A percentile compares a stretch with the other conserved stretches of the same genome.
phyloP scores from a whole-genome alignment of 495 filamentous ascomycete genomes.

The Cercophora samala region DNA sequence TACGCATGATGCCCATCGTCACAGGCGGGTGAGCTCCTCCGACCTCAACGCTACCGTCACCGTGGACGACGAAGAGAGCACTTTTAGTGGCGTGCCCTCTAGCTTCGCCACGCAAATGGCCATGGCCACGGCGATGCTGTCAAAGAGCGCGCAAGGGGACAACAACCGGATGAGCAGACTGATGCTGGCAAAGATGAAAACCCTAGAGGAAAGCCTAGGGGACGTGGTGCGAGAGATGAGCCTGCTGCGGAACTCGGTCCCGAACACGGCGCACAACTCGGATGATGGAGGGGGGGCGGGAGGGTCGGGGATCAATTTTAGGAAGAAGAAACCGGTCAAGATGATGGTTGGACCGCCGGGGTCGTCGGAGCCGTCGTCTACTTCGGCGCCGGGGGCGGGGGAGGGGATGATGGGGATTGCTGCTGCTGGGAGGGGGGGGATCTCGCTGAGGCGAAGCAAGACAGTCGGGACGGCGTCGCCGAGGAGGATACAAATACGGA shows the following conservation, averaged over 20 bases:
- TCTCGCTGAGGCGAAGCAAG: not conserved
- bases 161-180: slow-evolving; percentile 68
- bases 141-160: slow-evolving; percentile 46
- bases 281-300: slow-evolving; percentile 34
- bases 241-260: slow-evolving; percentile 48
- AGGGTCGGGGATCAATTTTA: slow-evolving; percentile 11
- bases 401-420: not conserved
- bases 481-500: not conserved
- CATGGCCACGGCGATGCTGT: slow-evolving; percentile 54
- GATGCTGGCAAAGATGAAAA: slow-evolving; percentile 90
- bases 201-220: slow-evolving; percentile 78
- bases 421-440: not conserved
- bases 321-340: slow-evolving; percentile 9
- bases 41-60: not conserved
- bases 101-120: slow-evolving; percentile 79
- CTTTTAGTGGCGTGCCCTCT: slow-evolving; percentile 63
- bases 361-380: slow-evolving; percentile 1
- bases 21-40: not conserved
- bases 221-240: slow-evolving; percentile 84
- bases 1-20: slow-evolving; percentile 16
- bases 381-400: not conserved
- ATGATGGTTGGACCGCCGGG: slow-evolving; percentile 5
- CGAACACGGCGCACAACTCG: slow-evolving; percentile 41
- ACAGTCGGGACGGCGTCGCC: not conserved
- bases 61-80: slow-evolving; percentile 44